Conservation (phyloP, 2,329 filamentous ascomycete species). For the Fusarium tjaetaba region DNA sequence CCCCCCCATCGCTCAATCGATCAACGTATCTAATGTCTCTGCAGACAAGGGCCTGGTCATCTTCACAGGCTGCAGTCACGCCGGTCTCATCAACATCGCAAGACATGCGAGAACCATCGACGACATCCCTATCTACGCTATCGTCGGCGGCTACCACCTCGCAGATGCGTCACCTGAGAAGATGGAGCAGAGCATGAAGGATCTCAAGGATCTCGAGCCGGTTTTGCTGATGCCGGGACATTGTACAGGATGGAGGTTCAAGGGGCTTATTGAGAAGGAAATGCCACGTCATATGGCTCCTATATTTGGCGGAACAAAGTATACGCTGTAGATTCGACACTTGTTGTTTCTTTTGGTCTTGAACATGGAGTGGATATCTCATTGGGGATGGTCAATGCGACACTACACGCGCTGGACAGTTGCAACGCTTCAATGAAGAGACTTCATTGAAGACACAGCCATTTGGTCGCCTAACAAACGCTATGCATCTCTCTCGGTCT, state of each 20-base stretch:
- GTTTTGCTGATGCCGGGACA: not conserved
- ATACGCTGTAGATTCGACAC: not conserved
- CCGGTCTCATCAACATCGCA: not conserved
- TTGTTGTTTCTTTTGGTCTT: accelerated
- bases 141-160: not conserved
- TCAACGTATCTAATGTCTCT: not conserved
- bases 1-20: accelerated
- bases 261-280: not conserved
- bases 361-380: not conserved
- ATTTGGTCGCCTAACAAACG: not conserved
- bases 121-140: not conserved
- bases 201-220: not conserved
- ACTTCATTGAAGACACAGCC: not conserved
- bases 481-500: not conserved
- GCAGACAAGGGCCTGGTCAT: not conserved
- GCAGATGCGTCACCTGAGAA: not conserved
- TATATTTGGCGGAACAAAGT: not conserved
- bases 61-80: not conserved
- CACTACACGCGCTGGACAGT: too few species aligned
- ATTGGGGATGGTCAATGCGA: not conserved
- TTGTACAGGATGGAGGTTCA: not conserved
- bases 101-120: not conserved
- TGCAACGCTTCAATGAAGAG: too few species aligned
- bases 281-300: not conserved
- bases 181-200: not conserved